Evolutionary conservation across 2,329 filamentous ascomycete genomes (phyloP), one percentile per base, ranked within the genome.

Genomic region (Tolypocladium cylindrosporum): DNA sequence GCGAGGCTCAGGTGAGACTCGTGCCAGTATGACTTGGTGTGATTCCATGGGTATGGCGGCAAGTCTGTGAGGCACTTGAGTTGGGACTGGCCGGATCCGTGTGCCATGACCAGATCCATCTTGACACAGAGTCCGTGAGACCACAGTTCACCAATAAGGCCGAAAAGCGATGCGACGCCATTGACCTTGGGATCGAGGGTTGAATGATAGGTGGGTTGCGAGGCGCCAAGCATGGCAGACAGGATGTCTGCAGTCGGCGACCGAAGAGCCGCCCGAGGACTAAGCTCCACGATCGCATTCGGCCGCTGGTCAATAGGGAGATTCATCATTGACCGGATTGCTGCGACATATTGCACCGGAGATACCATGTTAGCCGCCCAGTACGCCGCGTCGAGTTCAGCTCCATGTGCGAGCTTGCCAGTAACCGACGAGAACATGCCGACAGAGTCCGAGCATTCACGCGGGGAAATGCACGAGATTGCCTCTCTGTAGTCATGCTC

Each of bases 1-100:
- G 74, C 70, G 16, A 67, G 64, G 24, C 76, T 77, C 2, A 79
- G 63, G 45, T 78, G 75, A 1, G 77, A 77, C 59, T 84, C 80
- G 59, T 79, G 74, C 80, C 81, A 83, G 64, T 82, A 81, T 1
- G 65, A 69, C 34, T 74, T 78, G 34, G 70, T 67, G 59, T 83
- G 80, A 37, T 83, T 80, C 80, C 81, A 84, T 2, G 77, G 74
- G 59, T 83, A 83, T 1, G 74, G 71, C 2, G 81, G 81, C 39
- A 84, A 65, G 58, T 77, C 74, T 1, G 70, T 63, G 3, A 83
- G 67, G 24, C 74, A 74, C 56, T 68, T 69, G n/a, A 64, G 64
- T 4, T 42, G 56, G 9, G 39, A n/a, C 16, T 60, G 57, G 13
- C 55, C 45, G 8, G 59, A 48, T 1, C 60, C 59, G 40, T 62